Conservation (phyloP, 306 rosid species). For the Vachellia collinsii region DNA sequence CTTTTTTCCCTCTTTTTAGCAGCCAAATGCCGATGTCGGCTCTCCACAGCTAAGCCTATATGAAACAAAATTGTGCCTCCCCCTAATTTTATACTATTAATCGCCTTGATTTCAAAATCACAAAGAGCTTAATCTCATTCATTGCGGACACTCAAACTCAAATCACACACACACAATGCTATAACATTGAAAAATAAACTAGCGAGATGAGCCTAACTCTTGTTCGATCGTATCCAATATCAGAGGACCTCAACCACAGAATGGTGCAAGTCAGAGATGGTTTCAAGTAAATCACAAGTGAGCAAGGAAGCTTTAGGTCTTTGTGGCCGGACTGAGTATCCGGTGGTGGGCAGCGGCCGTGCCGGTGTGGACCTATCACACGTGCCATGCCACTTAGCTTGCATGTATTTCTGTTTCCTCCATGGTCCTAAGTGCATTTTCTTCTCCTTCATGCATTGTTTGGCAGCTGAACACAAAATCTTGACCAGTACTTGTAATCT, state of each 20-base stretch:
- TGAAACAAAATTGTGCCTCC: no score
- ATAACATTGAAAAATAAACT: background rate
- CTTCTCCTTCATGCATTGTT: constrained; percentile 86
- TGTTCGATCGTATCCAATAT: no score
- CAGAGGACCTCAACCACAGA: constrained; percentile 57
- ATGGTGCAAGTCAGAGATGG: constrained; percentile 42
- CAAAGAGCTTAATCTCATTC: no score
- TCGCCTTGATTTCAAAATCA: no score
- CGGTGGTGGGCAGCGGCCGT: constrained; percentile 41
- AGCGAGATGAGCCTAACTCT: constrained; percentile 7
- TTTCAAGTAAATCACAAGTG: constrained; percentile 65
- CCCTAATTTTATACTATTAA: no score
- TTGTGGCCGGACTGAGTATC: constrained; percentile 31
- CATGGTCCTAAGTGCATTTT: constrained; percentile 87
- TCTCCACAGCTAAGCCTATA: no score
- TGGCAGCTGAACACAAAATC: constrained; percentile 76
- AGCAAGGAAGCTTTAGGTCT: constrained; percentile 75
- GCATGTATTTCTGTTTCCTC: constrained; percentile 88
- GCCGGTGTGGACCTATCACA: constrained; percentile 47
- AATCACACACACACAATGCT: background rate
- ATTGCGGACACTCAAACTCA: background rate
- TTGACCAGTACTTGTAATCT: constrained; percentile 52
- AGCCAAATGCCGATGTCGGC: no score
- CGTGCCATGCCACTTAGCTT: constrained; percentile 77
- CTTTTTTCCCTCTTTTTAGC: no score